Evolutionary conservation across 176 grass and related monocot genomes (phyloP), one percentile per base, ranked within the genome.

Genomic region (Canna indica): DNA sequence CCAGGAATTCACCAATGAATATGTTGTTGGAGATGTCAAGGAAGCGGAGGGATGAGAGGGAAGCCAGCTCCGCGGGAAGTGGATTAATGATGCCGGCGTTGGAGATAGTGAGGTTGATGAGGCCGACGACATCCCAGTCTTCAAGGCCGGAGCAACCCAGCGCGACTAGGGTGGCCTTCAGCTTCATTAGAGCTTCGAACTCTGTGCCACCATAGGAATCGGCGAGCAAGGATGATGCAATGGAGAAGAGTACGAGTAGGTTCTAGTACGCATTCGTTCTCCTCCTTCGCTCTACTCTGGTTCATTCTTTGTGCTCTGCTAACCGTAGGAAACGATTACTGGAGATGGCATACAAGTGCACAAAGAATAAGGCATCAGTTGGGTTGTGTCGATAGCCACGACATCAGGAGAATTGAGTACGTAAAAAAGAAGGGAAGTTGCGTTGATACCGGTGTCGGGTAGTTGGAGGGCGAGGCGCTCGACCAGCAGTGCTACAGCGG

Each of bases 1-100:
- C 14, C 0, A 79, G 90, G 69, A 95, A 90, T 0, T 36, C 0
- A 1, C 77, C 84, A 36, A 41, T 79, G 69, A 97, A 81, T 72
- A 87, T 85, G 84, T 97, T 97, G 68, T 90, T 87, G 73, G 86
- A 87, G 72, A 97, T 77, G 82, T 93, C 93, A 69, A 97, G 84
- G 47, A 82, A 38, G 45, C 85, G 86, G 13, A 97, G 94, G 2
- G 6, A 12, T 0, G 84, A 74, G 0, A 97, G 84, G n/a, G 68
- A 0, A 7, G 80, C 34, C 34, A 93, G 47, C 1, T 54, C 26
- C 0, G 39, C 2, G 0, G 94, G 89, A 52, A 97, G 1, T 46
- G 0, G 59, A 39, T 84, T 81, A 0, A 36, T 53, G 20, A 97
- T 42, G 12, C 46, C 64, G 80, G 83, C 82, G 1, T 62, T 69